Evolutionary conservation across 2,329 filamentous ascomycete genomes (phyloP).

Genomic region (Davidsoniella eucalypti): DNA sequence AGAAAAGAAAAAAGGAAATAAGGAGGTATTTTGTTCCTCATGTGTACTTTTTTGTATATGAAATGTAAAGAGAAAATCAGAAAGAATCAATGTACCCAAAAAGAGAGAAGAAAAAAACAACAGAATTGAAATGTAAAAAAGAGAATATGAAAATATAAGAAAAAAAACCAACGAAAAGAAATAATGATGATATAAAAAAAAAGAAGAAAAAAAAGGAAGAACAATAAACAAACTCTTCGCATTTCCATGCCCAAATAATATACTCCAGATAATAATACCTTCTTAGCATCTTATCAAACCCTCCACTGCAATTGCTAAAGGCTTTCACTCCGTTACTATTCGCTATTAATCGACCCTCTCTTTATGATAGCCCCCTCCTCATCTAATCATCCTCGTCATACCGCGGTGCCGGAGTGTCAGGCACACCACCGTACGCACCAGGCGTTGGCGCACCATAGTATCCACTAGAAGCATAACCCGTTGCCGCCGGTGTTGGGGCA

Average conservation of each 20-base stretch:
- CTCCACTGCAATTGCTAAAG: neutral
- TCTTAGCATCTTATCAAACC: neutral
- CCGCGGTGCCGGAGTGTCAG: conserved; percentile 43
- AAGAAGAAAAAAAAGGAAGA: no score
- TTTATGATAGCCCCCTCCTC: neutral
- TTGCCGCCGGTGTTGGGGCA: conserved; percentile 54
- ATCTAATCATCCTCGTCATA: conserved; percentile 30
- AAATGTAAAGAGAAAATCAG: neutral
- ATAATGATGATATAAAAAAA: neutral
- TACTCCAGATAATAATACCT: neutral
- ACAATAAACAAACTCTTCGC: conserved; percentile 3
- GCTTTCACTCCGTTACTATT: no score
- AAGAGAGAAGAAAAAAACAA: neutral
- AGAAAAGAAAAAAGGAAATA: neutral
- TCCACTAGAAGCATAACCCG: conserved; percentile 28
- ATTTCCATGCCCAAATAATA: neutral
- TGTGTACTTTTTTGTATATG: no score
- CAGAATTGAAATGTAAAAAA: neutral
- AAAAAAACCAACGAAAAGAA: conserved; percentile 1
- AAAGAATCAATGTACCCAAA: neutral
- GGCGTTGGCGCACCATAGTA: conserved; percentile 49
- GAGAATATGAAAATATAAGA: neutral
- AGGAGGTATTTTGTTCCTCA: neutral
- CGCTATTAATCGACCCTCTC: no score
- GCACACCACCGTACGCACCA: conserved; percentile 37